Percentiles rank a stretch among this genome's conserved stretches.
These are phyloP conservation scores for Salvia rosmarinus DNA, from an alignment of 257 asterid genomes.

Conservation along the genomic window DNA sequence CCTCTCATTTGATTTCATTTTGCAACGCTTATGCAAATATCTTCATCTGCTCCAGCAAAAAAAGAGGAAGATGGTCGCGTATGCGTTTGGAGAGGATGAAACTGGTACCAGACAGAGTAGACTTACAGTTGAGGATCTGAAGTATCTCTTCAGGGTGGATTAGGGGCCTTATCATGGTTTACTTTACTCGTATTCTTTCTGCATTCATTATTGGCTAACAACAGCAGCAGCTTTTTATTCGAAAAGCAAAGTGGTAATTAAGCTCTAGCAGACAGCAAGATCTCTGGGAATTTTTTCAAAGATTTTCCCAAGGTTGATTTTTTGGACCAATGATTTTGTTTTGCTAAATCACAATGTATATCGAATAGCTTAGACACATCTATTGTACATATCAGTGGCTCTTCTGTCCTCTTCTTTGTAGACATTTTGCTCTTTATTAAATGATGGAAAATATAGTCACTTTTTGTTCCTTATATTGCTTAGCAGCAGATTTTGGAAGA, in stretches of 20 bases:
- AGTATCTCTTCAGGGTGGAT: conserved; percentile 66
- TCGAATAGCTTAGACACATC: conserved; percentile 22
- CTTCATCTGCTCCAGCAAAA: conserved; percentile 58
- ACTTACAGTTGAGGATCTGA: conserved; percentile 85
- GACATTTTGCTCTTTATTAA: too few species aligned
- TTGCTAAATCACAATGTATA: conserved; percentile 28
- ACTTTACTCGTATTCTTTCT: conserved; percentile 28
- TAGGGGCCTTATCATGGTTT: conserved; percentile 7
- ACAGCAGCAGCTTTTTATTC: conserved; percentile 9
- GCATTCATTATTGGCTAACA: conserved; percentile 44
- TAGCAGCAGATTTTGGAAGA: too few species aligned
- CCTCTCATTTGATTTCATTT: not conserved
- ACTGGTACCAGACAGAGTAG: conserved; percentile 72
- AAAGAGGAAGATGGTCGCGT: conserved; percentile 90
- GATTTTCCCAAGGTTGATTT: conserved; percentile 14
- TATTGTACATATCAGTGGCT: conserved; percentile 12
- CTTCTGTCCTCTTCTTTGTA: not conserved
- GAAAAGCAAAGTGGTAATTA: conserved; percentile 14
- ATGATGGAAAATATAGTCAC: conserved; percentile 21
- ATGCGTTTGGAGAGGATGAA: conserved; percentile 97
- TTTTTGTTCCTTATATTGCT: not conserved
- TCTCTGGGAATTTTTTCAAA: conserved; percentile 16
- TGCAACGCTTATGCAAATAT: not conserved
- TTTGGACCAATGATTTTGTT: conserved; percentile 20
- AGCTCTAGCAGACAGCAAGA: conserved; percentile 27